Evolutionary conservation across 345 rosid species (phyloP).

Genomic region (Boechera divaricarpa): DNA sequence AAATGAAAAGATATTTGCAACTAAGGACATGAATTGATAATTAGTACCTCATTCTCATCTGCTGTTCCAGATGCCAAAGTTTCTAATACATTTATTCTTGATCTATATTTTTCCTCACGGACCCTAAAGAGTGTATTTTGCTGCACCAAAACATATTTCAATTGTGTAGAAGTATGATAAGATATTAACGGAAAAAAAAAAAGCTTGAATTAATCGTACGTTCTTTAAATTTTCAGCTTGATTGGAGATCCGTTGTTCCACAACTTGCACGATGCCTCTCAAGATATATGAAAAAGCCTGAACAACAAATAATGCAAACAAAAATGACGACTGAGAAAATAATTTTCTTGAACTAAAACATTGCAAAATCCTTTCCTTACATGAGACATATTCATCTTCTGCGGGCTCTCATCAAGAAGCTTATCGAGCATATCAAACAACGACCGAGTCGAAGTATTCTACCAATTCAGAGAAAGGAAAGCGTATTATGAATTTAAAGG

Average conservation of each 20-base stretch:
- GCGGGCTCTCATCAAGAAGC: constrained; percentile 64
- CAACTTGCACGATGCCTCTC: constrained; percentile 63
- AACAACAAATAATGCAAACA: constrained; percentile 19
- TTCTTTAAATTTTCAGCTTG: constrained; percentile 68
- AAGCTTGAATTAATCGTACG: constrained; percentile 49
- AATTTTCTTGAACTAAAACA: neutral
- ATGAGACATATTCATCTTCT: constrained; percentile 63
- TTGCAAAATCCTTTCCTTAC: constrained; percentile 51
- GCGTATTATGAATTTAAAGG: constrained; percentile 16
- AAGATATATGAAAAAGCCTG: constrained; percentile 55
- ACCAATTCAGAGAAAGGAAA: constrained; percentile 38
- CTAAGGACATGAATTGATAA: neutral
- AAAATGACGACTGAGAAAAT: neutral
- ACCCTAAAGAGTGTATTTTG: constrained; percentile 64
- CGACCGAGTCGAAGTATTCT: constrained; percentile 71
- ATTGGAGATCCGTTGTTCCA: constrained; percentile 70
- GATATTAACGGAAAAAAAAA: neutral
- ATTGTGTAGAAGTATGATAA: constrained; percentile 9
- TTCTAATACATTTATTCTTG: constrained; percentile 68
- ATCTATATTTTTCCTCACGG: constrained; percentile 70
- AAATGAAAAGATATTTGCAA: neutral
- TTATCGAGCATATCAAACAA: constrained; percentile 60
- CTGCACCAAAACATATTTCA: constrained; percentile 51
- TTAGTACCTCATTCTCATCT: constrained; percentile 73
- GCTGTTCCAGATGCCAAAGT: constrained; percentile 63